Evolutionary conservation across 768 basidiomycete species (phyloP).

Genomic region (Pulveroboletus sp.): DNA sequence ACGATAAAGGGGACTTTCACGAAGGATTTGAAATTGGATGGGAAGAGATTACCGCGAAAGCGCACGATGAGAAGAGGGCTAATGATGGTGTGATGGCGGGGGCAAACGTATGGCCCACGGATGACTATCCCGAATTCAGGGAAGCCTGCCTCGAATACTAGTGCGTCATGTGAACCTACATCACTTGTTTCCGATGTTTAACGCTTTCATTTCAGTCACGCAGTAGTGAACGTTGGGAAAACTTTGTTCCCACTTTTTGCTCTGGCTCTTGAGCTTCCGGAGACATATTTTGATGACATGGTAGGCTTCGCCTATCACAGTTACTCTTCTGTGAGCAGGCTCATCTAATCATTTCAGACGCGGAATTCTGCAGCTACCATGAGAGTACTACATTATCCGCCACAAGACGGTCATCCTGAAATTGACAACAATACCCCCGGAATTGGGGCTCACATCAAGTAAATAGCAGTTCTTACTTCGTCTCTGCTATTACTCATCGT

Average conservation of each 20-base stretch:
- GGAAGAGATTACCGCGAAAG: slow-evolving; percentile 44
- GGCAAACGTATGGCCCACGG: slow-evolving; percentile 76
- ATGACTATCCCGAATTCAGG: slow-evolving; percentile 58
- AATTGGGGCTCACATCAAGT: slow-evolving; percentile 83
- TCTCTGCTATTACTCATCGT: background rate
- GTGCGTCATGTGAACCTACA: slow-evolving; percentile 39
- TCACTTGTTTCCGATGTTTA: slow-evolving; percentile 12
- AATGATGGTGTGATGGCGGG: slow-evolving; percentile 62
- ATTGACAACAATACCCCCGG: slow-evolving; percentile 69
- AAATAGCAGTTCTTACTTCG: background rate
- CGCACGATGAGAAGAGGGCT: slow-evolving; percentile 24
- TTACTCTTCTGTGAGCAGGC: background rate
- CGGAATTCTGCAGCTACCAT: slow-evolving; percentile 62
- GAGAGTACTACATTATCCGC: slow-evolving; percentile 73
- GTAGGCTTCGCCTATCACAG: slow-evolving; percentile 24
- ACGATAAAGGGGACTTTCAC: slow-evolving; percentile 77
- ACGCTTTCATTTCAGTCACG: slow-evolving; percentile 41
- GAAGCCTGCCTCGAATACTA: slow-evolving; percentile 62
- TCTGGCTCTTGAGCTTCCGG: slow-evolving; percentile 59
- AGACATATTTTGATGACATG: slow-evolving; percentile 67
- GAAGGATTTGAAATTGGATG: slow-evolving; percentile 89
- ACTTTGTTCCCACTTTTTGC: slow-evolving; percentile 69
- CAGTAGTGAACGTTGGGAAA: slow-evolving; percentile 52
- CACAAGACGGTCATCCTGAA: slow-evolving; percentile 48
- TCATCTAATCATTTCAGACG: slow-evolving; percentile 38